Conservation (phyloP, 129 eudicot genomes). For the Logfia minima region DNA sequence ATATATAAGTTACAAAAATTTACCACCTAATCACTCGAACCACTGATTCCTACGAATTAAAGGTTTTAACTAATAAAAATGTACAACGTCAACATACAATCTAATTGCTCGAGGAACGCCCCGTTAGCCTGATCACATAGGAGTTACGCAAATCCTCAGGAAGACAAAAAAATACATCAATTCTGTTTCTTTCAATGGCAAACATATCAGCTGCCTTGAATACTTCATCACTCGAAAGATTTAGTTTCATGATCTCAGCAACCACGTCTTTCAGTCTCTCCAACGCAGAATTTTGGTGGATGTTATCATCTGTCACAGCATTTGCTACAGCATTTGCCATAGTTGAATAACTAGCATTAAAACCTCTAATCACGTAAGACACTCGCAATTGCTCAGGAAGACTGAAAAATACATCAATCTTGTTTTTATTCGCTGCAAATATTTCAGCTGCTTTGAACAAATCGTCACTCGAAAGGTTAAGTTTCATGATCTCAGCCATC, state of each 20-base stretch:
- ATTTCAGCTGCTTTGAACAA: constrained; percentile 20
- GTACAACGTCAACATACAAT: not conserved
- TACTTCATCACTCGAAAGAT: constrained; percentile 5
- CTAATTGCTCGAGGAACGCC: not conserved
- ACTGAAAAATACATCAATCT: constrained; percentile 21
- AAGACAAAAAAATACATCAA: constrained; percentile 25
- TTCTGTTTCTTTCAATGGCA: constrained; percentile 21
- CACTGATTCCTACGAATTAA: not conserved
- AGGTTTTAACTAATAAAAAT: not conserved
- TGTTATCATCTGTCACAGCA: not conserved
- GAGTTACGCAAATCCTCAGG: not conserved
- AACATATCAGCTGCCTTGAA: constrained; percentile 30
- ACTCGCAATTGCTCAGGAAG: constrained; percentile 17
- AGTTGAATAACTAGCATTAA: constrained; percentile 3
- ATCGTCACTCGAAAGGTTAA: constrained; percentile 22
- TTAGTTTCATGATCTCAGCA: constrained; percentile 18
- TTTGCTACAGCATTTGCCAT: not conserved
- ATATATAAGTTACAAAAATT: no score
- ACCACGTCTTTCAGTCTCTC: constrained; percentile 18
- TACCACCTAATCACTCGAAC: no score
- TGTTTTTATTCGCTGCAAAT: constrained; percentile 15
- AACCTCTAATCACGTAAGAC: constrained; percentile 20
- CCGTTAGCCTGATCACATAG: constrained; percentile 5
- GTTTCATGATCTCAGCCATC: constrained; percentile 8
- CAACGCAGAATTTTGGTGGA: not conserved